phyloP scores from a whole-genome alignment of 2,329 filamentous ascomycete species.

The Stagonosporopsis rhizophila region DNA sequence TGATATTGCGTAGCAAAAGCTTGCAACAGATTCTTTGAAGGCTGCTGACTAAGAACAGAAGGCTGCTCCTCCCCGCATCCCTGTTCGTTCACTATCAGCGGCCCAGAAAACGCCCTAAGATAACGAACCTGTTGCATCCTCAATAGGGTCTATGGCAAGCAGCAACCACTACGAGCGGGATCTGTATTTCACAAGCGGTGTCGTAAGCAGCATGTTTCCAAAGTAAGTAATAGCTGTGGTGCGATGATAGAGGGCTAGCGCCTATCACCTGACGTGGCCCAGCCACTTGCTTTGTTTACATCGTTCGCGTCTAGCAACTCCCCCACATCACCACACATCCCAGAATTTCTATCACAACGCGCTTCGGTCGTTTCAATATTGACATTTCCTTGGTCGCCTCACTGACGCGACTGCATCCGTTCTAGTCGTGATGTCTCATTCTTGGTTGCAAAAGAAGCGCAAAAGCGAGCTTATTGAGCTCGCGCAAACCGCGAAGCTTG shows the following conservation, averaged over 20 bases:
- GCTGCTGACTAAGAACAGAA: not conserved
- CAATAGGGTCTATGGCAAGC: too few species aligned
- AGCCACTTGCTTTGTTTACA: conserved; percentile 40
- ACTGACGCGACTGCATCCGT: conserved; percentile 54
- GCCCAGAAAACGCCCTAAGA: conserved; percentile 24
- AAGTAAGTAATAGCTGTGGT: not conserved
- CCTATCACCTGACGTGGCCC: conserved; percentile 25
- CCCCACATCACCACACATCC: conserved; percentile 35
- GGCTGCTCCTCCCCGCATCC: conserved; percentile 16
- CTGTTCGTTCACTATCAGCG: conserved; percentile 23
- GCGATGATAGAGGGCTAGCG: conserved; percentile 6
- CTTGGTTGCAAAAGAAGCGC: conserved; percentile 81
- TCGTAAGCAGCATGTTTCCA: not conserved
- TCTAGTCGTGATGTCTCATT: conserved; percentile 64
- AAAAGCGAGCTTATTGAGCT: conserved; percentile 81
- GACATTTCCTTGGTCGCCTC: conserved; percentile 54
- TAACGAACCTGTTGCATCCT: conserved; percentile 5
- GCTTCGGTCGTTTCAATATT: conserved; percentile 22
- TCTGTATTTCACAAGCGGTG: not conserved
- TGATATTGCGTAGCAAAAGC: not conserved
- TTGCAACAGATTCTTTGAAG: not conserved
- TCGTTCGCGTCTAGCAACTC: conserved; percentile 21
- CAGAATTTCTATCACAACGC: conserved; percentile 23
- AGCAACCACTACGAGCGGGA: not conserved
- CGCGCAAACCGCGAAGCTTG: conserved; percentile 72